phyloP scores from a whole-genome alignment of 176 grass and related monocot species.

The Oryza glumipatula region DNA sequence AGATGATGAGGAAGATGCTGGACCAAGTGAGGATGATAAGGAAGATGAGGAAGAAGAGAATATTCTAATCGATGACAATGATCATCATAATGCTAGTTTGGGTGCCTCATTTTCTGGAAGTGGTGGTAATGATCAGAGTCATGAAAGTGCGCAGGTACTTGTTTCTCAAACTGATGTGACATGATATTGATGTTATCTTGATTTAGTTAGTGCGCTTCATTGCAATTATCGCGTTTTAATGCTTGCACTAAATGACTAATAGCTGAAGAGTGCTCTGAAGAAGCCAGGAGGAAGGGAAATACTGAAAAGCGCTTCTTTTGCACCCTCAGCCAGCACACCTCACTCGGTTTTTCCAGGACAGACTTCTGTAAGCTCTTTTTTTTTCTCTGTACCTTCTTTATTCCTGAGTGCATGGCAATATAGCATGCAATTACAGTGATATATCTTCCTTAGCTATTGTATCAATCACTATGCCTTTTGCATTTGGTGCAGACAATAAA shows the following conservation, averaged over 20 bases:
- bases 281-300: constrained; percentile 33
- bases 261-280: constrained; percentile 57
- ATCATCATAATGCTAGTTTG: constrained; percentile 25
- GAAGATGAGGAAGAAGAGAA: constrained; percentile 39
- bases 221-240: constrained; percentile 41
- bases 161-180: constrained; percentile 16
- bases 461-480: constrained; percentile 2
- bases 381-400: constrained; percentile 30
- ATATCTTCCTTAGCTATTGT: constrained; percentile 18
- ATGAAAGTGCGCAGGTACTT: constrained; percentile 41
- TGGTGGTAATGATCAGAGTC: constrained; percentile 27
- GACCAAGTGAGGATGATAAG: constrained; percentile 42
- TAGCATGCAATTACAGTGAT: neutral
- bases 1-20: constrained; percentile 32
- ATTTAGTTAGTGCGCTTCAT: neutral
- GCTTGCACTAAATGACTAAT: constrained; percentile 25
- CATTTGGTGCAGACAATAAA: constrained; percentile 50
- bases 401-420: constrained; percentile 37
- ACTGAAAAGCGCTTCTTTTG: constrained; percentile 45
- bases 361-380: constrained; percentile 46
- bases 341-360: constrained; percentile 20
- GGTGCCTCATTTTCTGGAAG: constrained; percentile 38
- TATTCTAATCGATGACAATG: constrained; percentile 10
- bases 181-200: constrained; percentile 33
- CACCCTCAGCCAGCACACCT: constrained; percentile 31